Evolutionary conservation across 805 yeast genomes (phyloP), one percentile per base, ranked within the genome.

Genomic region (Teunomyces funiuensis): DNA sequence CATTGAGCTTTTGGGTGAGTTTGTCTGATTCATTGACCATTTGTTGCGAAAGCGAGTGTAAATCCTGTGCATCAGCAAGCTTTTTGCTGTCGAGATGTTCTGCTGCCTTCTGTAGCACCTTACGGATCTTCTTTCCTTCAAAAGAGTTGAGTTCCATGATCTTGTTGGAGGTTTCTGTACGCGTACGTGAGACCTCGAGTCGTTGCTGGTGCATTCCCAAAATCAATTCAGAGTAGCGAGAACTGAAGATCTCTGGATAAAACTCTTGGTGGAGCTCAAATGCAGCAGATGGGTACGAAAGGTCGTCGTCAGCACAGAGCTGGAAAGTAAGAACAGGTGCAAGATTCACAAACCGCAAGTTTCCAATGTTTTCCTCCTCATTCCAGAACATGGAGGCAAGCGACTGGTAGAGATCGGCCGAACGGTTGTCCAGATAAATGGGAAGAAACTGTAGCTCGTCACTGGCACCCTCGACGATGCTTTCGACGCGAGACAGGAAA

Each of bases 311-410:
- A 6, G 58, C 57, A 11, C 44, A 40, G 4, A 66, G 49, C 37
- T 57, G 63, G 16, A 65, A 40, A 0, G 72, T 60, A 14, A 70
- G 51, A 0, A 67, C 36, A 3, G 66, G 63, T 0, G 70, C 61
- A 25, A 65, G 49, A 5, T 49, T 38, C 14, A 47, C 49, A 33
- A 65, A 61, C 33, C 58, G 48, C 26, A 67, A 55, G 23, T 43
- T 48, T 4, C 69, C 69, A 5, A 65, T 37, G 28, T 43, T 45
- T 18, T 59, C 65, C 20, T 59, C 60, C 28, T 52, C 57, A 20
- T 54, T 60, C 74, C 74, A 69, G 40, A 70, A 65, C 43, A 69
- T 50, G 34, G 57, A 60, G 44, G 65, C 59, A 39, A 70, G 55
- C 1, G 69, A 46, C 26, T 57, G 61, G 37, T 63, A 60, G n/a